Percentiles rank a stretch among this genome's conserved stretches.
Evolutionary conservation across 108 stramenopile genomes (phyloP).

Genomic region (Asterionellopsis glacialis): DNA sequence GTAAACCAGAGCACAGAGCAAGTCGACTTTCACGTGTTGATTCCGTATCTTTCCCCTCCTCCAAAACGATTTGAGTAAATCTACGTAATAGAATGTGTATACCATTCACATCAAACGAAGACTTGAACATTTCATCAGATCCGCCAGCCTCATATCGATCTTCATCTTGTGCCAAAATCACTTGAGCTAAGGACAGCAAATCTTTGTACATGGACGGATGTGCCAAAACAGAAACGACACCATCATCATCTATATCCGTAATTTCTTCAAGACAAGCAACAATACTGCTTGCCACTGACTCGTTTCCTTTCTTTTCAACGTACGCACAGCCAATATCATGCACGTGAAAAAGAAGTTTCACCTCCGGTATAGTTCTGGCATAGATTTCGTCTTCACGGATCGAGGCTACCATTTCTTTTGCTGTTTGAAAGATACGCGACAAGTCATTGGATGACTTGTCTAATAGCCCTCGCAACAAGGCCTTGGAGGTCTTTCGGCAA

Average conservation of each 20-base stretch:
- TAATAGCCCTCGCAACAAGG: conserved; percentile 22
- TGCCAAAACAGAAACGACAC: conserved; percentile 51
- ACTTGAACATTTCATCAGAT: conserved; percentile 27
- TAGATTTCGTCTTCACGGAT: conserved; percentile 9
- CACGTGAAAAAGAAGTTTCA: conserved; percentile 38
- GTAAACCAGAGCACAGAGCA: conserved; percentile 54
- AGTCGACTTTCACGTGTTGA: conserved; percentile 19
- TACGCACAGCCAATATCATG: conserved; percentile 40
- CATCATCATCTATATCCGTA: conserved; percentile 25
- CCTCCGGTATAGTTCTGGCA: conserved; percentile 16
- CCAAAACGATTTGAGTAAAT: conserved; percentile 35
- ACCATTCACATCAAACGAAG: conserved; percentile 53
- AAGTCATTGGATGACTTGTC: conserved; percentile 21
- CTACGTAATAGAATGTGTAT: conserved; percentile 64
- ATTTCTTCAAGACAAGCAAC: conserved; percentile 56
- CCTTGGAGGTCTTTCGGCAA: conserved; percentile 17
- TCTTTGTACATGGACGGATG: conserved; percentile 41
- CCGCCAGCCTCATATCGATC: conserved; percentile 10
- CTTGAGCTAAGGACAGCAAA: conserved; percentile 41
- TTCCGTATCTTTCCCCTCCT: neutral
- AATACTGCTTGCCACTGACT: conserved; percentile 39
- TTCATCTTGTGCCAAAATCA: conserved; percentile 34
- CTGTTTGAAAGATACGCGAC: conserved; percentile 8
- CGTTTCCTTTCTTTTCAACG: conserved; percentile 33
- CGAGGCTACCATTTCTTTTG: conserved; percentile 17